Evolutionary conservation across 2,329 filamentous ascomycete species (phyloP), one percentile per base, ranked within the genome.

Genomic region (Paecilomyces sp.): DNA sequence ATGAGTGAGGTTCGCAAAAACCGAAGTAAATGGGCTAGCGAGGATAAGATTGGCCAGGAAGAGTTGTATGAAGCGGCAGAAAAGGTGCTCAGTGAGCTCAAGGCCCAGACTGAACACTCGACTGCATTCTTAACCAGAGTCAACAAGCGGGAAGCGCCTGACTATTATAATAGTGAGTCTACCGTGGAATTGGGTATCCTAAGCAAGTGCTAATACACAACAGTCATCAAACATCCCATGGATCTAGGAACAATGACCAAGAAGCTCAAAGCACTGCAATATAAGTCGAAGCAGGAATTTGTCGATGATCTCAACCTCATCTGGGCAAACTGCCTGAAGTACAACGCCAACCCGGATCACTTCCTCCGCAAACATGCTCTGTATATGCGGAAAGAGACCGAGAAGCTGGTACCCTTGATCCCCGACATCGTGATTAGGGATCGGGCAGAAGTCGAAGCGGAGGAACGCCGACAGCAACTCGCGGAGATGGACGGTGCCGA

Each of bases 1-100:
- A 96, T 99, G 84, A 97, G 94, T 68, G 94, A 99, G 75, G 94
- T 99, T 18, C 86, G 94, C 64, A 99, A 97, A 75, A 97, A 97
- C 68, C 84, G 94, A 68, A 97, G 93, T 76, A 99, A 99, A 77
- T 99, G 94, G 94, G 93, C 94, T 3, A 97, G 90, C 73, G 94
- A 97, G 75, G 94, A 99, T 67, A 94, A 95, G 66, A 89, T 99
- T 62, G 93, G 94, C 61, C 94, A 99, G 75, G 94, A 99, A 75
- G 94, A 99, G 75, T 82, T 99, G 5, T 99, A 99, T 72, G 94
- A 99, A 78, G 91, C 94, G 11, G 83, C 94, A 13, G 94, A 99
- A 74, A 97, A 97, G 78, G 94, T 99, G 57, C 82, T 99, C 69
- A 96, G 92, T 70, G 93, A 97, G 74, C 85, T 99, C 59, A 97